Base-by-base conservation (phyloP, 768 basidiomycete genomes). In the Boletus subcaerulescens region DNA sequence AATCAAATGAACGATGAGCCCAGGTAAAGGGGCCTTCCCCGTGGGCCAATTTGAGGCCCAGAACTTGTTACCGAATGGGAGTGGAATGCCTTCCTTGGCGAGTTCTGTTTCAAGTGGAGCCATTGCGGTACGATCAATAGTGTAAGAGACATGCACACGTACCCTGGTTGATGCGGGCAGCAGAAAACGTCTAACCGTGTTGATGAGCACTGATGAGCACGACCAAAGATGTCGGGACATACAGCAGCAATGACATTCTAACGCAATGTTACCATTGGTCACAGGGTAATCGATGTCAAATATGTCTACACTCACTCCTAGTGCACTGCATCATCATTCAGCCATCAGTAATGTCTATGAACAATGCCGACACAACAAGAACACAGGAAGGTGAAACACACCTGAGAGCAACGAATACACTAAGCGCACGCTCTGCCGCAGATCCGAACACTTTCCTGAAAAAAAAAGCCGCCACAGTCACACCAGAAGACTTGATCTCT, bases 21-120 rank as follows among this genome's bases (percentile, higher is more conserved):
- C 82, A 0, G 81, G 80, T 22, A 82, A 63, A 0, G 81, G 82
- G 0, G 81, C 76, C 58, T 77, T 80, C 13, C 80, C 79, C 3
- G 77, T 80, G 2, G 81, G 80, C 81, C 80, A 82, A 59, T 83
- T 83, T 2, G 80, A 80, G 2, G 82, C 82, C 82, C 81, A 83
- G 60, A 84, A 80, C 22, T 69, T 74, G 56, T 79, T 83, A 5
- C 80, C 81, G 48, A 82, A 82, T 2, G 83, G 83, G 1, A 84
- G 73, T 15, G 82, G 82, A n/a, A 84, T 70, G 0, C 82, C 83
- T 61, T 83, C 82, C 58, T 84, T 84, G 3, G 82, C 82, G 5
- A 84, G 77, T 50, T 84, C 83, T 78, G 46, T 43, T 7, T n/a
- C 2, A 3, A 40, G 29, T 39, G 12, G 12, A 40, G 18, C 9